phyloP scores from a whole-genome alignment of 768 basidiomycete genomes.

The Psilocybe azurescens region DNA sequence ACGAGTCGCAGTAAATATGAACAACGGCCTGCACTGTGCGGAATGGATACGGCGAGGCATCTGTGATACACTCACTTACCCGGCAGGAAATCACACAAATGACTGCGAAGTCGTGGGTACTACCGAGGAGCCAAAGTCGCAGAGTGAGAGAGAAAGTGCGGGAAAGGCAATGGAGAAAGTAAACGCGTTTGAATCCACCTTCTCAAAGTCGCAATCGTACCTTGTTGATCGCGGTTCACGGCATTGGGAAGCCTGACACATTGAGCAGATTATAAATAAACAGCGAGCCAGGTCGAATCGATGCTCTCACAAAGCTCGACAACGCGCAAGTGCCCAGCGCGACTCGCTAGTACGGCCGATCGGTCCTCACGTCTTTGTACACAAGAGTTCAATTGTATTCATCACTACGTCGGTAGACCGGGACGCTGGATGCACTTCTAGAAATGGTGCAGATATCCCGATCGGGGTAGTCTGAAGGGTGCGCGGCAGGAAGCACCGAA shows the following conservation, averaged over 20 bases:
- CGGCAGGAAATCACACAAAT: not conserved
- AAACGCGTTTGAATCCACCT: not conserved
- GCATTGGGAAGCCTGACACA: not conserved
- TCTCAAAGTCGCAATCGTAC: not conserved
- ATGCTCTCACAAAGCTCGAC: not conserved
- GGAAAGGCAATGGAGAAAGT: not conserved
- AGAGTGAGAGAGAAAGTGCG: not conserved
- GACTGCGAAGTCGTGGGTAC: not conserved
- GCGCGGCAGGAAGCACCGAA: not conserved
- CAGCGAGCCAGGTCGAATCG: not conserved
- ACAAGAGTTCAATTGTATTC: not conserved
- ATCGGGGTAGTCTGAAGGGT: not conserved
- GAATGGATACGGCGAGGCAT: not conserved
- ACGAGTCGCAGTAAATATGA: not conserved
- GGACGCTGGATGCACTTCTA: not conserved
- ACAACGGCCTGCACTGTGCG: not conserved
- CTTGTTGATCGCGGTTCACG: not conserved
- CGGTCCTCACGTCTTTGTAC: not conserved
- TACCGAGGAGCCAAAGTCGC: not conserved
- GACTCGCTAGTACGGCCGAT: not conserved
- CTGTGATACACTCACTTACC: not conserved
- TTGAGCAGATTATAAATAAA: not conserved
- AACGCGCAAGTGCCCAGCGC: not conserved
- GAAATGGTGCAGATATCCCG: not conserved
- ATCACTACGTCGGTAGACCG: not conserved